Conservation (phyloP, 371 early-diverging fungal species). For the Rhizomucor pusillus region DNA sequence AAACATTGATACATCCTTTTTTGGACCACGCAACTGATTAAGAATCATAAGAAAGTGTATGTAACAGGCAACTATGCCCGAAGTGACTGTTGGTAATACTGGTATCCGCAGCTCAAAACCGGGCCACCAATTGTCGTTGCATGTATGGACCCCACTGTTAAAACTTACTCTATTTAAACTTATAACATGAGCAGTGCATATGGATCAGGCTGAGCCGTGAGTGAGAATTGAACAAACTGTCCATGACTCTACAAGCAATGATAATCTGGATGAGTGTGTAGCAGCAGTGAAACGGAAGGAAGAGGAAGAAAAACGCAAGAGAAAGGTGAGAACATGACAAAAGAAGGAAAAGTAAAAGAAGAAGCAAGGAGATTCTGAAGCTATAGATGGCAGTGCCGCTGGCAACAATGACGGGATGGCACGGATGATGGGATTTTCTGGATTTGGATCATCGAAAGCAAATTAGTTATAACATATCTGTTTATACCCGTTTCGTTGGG, state of each 20-base stretch:
- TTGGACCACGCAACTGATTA: too few species aligned
- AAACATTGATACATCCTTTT: too few species aligned
- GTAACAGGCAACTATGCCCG: too few species aligned
- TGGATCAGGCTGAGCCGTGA: conserved; percentile 17
- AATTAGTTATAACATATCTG: conserved; percentile 3
- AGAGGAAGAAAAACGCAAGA: conserved; percentile 47
- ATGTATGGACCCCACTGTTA: too few species aligned
- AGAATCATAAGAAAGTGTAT: too few species aligned
- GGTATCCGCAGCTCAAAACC: too few species aligned
- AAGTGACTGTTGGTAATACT: too few species aligned
- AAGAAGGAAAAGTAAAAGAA: conserved; percentile 49
- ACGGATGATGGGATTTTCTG: conserved; percentile 51
- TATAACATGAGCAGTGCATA: conserved; percentile 12
- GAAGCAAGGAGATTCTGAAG: conserved; percentile 12
- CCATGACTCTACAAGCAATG: not conserved
- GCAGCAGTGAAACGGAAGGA: conserved; percentile 44
- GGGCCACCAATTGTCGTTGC: too few species aligned
- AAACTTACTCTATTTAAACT: too few species aligned
- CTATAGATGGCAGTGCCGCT: conserved; percentile 15
- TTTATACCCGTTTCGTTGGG: not conserved
- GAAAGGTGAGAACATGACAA: conserved; percentile 51
- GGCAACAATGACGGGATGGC: conserved; percentile 43
- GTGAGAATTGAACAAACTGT: not conserved
- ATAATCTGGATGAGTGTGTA: conserved; percentile 47
- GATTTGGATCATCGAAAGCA: conserved; percentile 46